Conservation (phyloP, 176 grass and related monocot species). For the Thalia dealbata region DNA sequence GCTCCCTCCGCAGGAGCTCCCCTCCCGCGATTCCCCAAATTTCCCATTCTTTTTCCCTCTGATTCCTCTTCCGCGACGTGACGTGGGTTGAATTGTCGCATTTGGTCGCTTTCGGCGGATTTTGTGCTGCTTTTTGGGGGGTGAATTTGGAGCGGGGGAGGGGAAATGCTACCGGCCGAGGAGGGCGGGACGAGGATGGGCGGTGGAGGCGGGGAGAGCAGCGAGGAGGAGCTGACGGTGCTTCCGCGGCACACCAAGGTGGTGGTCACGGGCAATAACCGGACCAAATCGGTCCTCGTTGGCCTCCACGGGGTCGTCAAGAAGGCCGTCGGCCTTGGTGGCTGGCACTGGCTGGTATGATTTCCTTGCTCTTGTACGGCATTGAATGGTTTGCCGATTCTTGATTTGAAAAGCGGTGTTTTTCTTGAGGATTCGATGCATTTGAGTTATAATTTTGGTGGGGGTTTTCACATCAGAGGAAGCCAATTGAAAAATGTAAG, state of each 20-base stretch:
- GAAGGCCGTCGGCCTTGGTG: slow-evolving; percentile 4
- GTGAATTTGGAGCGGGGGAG: not conserved
- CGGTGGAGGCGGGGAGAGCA: slow-evolving; percentile 1
- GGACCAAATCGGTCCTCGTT: slow-evolving; percentile 2
- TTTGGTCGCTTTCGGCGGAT: not conserved
- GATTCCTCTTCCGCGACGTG: too few species aligned
- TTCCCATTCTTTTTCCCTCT: not conserved
- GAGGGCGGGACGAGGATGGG: not conserved
- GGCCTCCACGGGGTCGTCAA: slow-evolving; percentile 1
- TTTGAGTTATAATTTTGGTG: not conserved
- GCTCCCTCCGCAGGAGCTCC: not conserved
- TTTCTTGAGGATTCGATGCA: not conserved
- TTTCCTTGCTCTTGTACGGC: not conserved
- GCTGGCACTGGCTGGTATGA: slow-evolving; percentile 3
- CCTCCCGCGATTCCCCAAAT: not conserved
- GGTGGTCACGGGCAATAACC: not conserved
- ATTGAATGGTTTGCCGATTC: not conserved
- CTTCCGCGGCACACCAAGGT: slow-evolving; percentile 5
- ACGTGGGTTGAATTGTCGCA: not conserved
- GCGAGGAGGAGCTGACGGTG: slow-evolving; percentile 1
- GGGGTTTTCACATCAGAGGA: not conserved
- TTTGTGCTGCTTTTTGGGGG: not conserved
- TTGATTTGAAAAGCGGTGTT: not conserved
- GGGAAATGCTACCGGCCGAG: not conserved
- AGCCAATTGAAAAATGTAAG: not conserved